Evolutionary conservation across 345 rosid genomes (phyloP).

Genomic region (Hibiscus mutabilis): DNA sequence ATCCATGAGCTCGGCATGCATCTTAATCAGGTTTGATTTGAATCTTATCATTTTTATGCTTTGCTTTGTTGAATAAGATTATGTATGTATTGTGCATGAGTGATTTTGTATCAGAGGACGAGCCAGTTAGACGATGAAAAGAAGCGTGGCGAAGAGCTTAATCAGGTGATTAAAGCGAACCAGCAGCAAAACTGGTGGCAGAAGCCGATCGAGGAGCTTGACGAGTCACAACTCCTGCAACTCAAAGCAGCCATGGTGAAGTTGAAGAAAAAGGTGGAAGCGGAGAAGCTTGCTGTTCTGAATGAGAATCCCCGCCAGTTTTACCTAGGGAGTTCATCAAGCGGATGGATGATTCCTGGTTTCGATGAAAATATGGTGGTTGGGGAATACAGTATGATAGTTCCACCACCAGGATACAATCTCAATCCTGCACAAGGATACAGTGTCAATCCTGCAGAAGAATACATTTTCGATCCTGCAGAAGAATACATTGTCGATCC

Average conservation of each 20-base stretch:
- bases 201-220: conserved; percentile 26
- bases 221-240: conserved; percentile 25
- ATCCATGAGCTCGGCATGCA: conserved; percentile 43
- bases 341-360: too few relatives aligned
- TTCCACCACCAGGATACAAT: too few relatives aligned
- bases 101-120: conserved; percentile 9
- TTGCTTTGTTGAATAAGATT: not conserved
- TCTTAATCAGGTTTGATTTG: conserved; percentile 26
- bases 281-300: conserved; percentile 21
- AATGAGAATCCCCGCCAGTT: conserved; percentile 5
- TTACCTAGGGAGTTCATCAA: conserved; percentile 14
- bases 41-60: not conserved
- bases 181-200: conserved; percentile 40
- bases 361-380: too few relatives aligned
- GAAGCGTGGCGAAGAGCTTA: conserved; percentile 31
- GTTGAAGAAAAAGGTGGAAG: conserved; percentile 32
- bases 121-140: conserved; percentile 35
- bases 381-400: too few relatives aligned
- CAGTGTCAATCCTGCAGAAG: too few relatives aligned
- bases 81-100: not conserved
- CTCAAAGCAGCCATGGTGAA: conserved; percentile 28
- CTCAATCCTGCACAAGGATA: too few relatives aligned
- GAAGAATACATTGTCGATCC: too few relatives aligned
- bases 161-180: conserved; percentile 17
- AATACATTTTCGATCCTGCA: too few relatives aligned